Evolutionary conservation across 108 stramenopile species (phyloP).

Genomic region (Aureococcus anophagefferens): DNA sequence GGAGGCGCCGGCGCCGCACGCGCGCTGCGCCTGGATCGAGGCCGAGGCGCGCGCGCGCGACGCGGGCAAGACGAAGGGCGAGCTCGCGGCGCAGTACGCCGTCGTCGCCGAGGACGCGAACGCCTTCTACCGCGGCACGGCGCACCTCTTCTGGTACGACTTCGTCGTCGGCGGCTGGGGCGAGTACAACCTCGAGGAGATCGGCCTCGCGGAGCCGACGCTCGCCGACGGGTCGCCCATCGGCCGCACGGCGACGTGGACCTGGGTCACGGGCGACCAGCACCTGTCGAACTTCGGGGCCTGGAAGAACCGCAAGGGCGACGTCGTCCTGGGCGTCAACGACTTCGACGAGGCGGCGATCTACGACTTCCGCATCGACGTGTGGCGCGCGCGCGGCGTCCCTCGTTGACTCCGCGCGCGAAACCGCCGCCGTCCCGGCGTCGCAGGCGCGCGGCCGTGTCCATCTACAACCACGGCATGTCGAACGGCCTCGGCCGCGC

Average conservation of each 20-base stretch:
- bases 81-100: slow-evolving; percentile 28
- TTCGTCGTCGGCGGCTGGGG: slow-evolving; percentile 36
- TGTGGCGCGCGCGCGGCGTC: no score
- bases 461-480: slow-evolving; percentile 42
- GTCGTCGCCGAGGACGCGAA: slow-evolving; percentile 37
- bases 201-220: slow-evolving; percentile 21
- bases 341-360: slow-evolving; percentile 51
- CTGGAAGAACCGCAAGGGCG: slow-evolving; percentile 42
- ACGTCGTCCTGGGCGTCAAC: slow-evolving; percentile 54
- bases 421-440: no score
- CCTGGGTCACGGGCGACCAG: slow-evolving; percentile 61
- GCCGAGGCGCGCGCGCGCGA: slow-evolving; percentile 28
- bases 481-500: slow-evolving; percentile 35
- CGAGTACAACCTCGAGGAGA: slow-evolving; percentile 8
- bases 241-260: slow-evolving; percentile 36
- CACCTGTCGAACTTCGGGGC: slow-evolving; percentile 57
- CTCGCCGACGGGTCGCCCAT: slow-evolving; percentile 36
- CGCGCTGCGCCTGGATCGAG: slow-evolving; percentile 36
- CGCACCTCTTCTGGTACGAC: slow-evolving; percentile 48
- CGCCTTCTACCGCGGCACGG: slow-evolving; percentile 51
- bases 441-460: slow-evolving; percentile 48
- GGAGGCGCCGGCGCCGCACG: slow-evolving; percentile 17
- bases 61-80: slow-evolving; percentile 13
- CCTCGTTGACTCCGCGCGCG: no score
- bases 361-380: slow-evolving; percentile 56